Conservation (phyloP, 768 basidiomycete species). For the Dacryopinax primogenitus region DNA sequence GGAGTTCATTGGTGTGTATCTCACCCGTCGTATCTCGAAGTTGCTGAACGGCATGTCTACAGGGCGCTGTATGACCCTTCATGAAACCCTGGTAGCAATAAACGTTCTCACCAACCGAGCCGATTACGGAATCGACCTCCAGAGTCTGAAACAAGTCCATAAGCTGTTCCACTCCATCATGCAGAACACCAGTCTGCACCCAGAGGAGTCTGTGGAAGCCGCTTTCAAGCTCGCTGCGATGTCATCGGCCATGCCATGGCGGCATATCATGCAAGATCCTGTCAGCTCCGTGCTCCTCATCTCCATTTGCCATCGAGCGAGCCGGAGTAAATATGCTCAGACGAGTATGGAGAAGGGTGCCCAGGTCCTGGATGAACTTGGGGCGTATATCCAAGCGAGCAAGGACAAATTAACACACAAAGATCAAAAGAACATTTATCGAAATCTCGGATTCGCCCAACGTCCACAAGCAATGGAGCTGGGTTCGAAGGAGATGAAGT, state of each 20-base stretch:
- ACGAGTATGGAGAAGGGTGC: background rate
- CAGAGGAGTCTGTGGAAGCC: background rate
- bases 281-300: background rate
- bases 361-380: background rate
- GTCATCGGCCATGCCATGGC: background rate
- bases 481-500: background rate
- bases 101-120: background rate
- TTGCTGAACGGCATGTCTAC: background rate
- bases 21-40: background rate
- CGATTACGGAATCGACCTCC: background rate
- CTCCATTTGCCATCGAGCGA: constrained; percentile 1
- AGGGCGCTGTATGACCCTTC: background rate
- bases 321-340: background rate
- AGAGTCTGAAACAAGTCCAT: background rate
- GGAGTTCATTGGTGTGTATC: background rate
- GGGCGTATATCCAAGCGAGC: background rate
- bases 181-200: background rate
- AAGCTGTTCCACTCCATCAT: background rate
- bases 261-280: constrained; percentile 2
- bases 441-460: background rate
- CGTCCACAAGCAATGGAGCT: background rate
- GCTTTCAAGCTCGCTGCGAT: background rate
- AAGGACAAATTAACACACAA: background rate
- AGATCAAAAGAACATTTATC: background rate
- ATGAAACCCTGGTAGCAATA: background rate